Evolutionary conservation across 306 rosid genomes (phyloP).

Genomic region (Medicago arabica): DNA sequence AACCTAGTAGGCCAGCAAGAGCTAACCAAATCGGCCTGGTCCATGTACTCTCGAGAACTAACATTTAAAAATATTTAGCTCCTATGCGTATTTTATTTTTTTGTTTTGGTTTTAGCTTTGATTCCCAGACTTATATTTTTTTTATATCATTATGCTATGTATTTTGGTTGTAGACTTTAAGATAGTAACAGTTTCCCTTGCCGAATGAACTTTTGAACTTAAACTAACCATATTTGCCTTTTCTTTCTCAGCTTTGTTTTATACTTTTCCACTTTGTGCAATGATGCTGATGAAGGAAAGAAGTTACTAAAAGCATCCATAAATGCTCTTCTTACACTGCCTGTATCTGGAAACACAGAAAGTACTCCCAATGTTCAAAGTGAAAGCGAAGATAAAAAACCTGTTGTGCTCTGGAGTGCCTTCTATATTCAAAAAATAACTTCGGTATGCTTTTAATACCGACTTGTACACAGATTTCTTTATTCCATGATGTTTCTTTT

Average conservation of each 20-base stretch:
- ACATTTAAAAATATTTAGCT: background rate
- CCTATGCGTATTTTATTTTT: background rate
- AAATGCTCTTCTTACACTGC: slow-evolving; percentile 59
- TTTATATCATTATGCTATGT: background rate
- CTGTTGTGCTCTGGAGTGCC: slow-evolving; percentile 76
- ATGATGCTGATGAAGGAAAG: slow-evolving; percentile 73
- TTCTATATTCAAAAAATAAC: slow-evolving; percentile 75
- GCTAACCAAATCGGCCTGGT: slow-evolving; percentile 1
- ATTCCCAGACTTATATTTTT: background rate
- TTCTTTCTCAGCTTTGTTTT: slow-evolving; percentile 65
- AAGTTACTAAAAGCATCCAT: slow-evolving; percentile 63
- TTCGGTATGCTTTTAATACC: slow-evolving; percentile 56
- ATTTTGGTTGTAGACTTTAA: background rate
- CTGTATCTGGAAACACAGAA: slow-evolving; percentile 59
- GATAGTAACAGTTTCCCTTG: slow-evolving; percentile 19
- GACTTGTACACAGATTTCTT: background rate
- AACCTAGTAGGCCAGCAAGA: slow-evolving; percentile 4
- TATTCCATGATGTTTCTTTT: slow-evolving; percentile 25
- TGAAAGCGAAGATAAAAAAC: slow-evolving; percentile 58
- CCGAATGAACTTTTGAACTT: slow-evolving; percentile 37
- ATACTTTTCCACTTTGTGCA: slow-evolving; percentile 77
- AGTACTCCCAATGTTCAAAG: slow-evolving; percentile 52
- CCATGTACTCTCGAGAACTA: background rate
- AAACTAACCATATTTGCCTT: slow-evolving; percentile 41
- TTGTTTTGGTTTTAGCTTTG: slow-evolving; percentile 22